Evolutionary conservation across 257 asterid genomes (phyloP), one percentile per base, ranked within the genome.

Genomic region (Ligustrum vulgare): DNA sequence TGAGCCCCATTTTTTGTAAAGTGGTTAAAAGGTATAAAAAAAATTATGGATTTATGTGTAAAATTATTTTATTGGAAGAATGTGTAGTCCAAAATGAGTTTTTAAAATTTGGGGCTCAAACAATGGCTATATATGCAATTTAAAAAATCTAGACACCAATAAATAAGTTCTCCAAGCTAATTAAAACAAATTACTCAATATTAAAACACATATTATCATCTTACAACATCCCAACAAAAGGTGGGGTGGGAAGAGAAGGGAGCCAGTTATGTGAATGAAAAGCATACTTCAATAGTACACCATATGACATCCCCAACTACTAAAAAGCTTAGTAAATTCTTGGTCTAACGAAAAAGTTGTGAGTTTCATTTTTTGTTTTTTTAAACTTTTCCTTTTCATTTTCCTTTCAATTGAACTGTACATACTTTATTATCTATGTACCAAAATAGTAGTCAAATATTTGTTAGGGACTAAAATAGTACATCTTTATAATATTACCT

Each of bases 161-260:
- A 43, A 37, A 68, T 77, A 74, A 73, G 73, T 22, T 62, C 71
- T 67, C 39, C 77, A 67, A 80, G 49, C 71, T 58, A 77, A 31
- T 35, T 28, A 45, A 56, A 70, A 70, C 9, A 37, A 76, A 9
- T 6, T 25, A 33, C 28, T 23, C 51, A 43, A 33, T 7, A 2
- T 18, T 16, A 4, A 25, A 51, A 18, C n/a, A 18, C 4, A 3
- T 15, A 16, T 51, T 18, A 51, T 7, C 22, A 7, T n/a, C 8
- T n/a, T 20, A 71, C 35, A 67, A 71, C 80, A 67, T 73, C 69
- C 54, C 20, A 49, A 63, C 39, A 49, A 78, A 77, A 68, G 31
- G 60, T 73, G 41, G 22, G 18, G 66, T 45, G 54, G 10, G 77
- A 77, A 43, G 51, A 33, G 32, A 33, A 67, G 49, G 70, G 43